Evolutionary conservation across 208 protist genomes (phyloP), one percentile per base, ranked within the genome.

Genomic region (Leishmania martiniquensis): DNA sequence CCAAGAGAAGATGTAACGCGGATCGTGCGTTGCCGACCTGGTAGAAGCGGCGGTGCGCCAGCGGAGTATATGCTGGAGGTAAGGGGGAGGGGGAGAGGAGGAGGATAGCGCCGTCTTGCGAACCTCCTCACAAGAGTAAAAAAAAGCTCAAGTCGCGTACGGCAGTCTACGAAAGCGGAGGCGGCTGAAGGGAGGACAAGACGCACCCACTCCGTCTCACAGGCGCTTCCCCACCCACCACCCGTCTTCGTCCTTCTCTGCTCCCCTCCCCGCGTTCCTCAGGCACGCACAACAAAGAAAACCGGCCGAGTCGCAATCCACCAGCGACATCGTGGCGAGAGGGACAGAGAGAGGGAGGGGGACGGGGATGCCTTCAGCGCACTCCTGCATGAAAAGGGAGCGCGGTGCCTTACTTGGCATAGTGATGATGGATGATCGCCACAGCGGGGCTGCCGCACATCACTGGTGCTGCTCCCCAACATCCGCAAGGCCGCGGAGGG

Each of bases 361-460:
- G 47, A 9, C 7, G 12, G 47, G 12, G 47, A 51, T 51, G 47
- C 47, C n/a, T n/a, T n/a, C n/a, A n/a, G n/a, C n/a, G n/a, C n/a
- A n/a, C n/a, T n/a, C n/a, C n/a, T n/a, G n/a, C n/a, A n/a, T n/a
- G n/a, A n/a, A n/a, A n/a, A n/a, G n/a, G 37, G 13, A 29, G 13
- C 12, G 4, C 12, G 12, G 25, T 44, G n/a, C n/a, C n/a, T 29
- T 51, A 76, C 20, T 60, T 69, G 69, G 84, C 85, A 77, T 91
- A 91, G 74, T 91, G 87, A 60, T 89, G 80, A 68, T 91, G 87
- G 59, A 88, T 81, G 60, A 91, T 89, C 39, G 85, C 75, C 0
- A 89, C 78, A 10, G 87, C 84, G 10, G 85, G 79, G 59, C 78
- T 87, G n/a, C 86, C 86, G 25, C 79, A 83, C 80, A 83, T 71